Base-by-base conservation (phyloP, 371 early-diverging fungal species). In the Mucor circinelloides region DNA sequence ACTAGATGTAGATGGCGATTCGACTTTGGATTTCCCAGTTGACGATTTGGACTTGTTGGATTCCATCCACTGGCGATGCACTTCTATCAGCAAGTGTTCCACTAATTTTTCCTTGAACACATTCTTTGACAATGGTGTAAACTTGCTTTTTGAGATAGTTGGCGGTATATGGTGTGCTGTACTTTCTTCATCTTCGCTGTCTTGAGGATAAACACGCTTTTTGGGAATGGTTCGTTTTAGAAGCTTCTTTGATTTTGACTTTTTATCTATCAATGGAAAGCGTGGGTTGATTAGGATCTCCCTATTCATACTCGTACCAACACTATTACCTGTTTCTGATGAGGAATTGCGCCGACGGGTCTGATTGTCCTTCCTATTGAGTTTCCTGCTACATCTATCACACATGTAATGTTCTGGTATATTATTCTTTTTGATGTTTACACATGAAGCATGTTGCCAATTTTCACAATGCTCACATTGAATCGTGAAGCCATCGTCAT, bases 401-500 rank as follows among this genome's bases (percentile, higher is more conserved):
- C 97, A 97, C 13, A 90, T 78, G 71, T 95, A 97, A 48, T 84
- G 79, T 50, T 95, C 95, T 10, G 97, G 64, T 34, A 30, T 59
- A 28, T 34, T 64, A 31, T 19, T 34, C 8, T 68, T 58, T 36
- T 63, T 72, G n/a, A 69, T 72, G 19, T 60, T 23, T 19, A 98
- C 91, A 76, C 98, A 98, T 31, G 87, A 87, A 3, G 90, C 91
- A 76, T 98, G 98, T 75, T 98, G 98, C 99, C 99, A 98, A 4
- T 94, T 95, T 6, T 88, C 72, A 79, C 99, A 98, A 44, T 85
- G 79, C 56, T 98, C 99, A 78, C 99, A 98, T 70, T 97, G 96
- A 48, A 99, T 95, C 2, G 99, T 99, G 63, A 93, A 98, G 32
- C 99, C 99, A 84, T 99, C 99, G 80, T 99, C 99, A 60, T 96